A percentile compares a stretch with the other conserved stretches of the same genome.
Evolutionary conservation across 2,329 filamentous ascomycete genomes (phyloP).

Genomic region (Xylariaceae sp.): DNA sequence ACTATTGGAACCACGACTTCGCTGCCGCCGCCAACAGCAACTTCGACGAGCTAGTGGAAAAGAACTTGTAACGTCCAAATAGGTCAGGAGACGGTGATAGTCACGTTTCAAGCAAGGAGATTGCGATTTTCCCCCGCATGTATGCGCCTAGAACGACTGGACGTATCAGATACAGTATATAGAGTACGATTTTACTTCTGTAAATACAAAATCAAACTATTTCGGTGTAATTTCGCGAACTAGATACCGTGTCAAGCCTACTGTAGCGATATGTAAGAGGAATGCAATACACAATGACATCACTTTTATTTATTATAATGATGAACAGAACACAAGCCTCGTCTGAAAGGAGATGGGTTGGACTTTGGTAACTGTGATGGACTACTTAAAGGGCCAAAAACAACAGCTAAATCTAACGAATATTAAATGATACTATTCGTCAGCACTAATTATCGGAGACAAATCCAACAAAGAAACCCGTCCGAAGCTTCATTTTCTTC

Average conservation of each 20-base stretch:
- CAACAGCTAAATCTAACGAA: background rate
- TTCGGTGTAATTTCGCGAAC: background rate
- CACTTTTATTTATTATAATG: background rate
- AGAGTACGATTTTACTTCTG: conserved; percentile 2
- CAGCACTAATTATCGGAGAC: background rate
- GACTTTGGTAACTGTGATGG: background rate
- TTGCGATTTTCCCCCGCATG: background rate
- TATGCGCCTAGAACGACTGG: background rate
- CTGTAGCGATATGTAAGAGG: background rate
- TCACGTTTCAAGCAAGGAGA: background rate
- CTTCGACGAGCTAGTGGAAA: conserved; percentile 33
- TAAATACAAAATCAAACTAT: conserved; percentile 2
- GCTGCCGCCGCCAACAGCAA: conserved; percentile 30
- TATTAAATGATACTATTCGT: background rate
- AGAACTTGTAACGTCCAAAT: conserved; percentile 25
- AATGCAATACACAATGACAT: background rate
- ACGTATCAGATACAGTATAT: conserved; percentile 5
- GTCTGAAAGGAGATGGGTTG: too few relatives aligned
- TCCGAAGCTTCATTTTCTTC: background rate
- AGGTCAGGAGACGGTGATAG: background rate
- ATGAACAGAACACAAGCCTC: background rate
- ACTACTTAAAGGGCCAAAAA: background rate
- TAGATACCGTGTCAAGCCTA: background rate
- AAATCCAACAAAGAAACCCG: background rate
- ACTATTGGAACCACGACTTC: conserved; percentile 40